Percentiles rank a stretch among this genome's conserved stretches.
phyloP scores from a whole-genome alignment of 225 moss, liverwort and hornwort genomes.

The Pseudoscleropodium purum region DNA sequence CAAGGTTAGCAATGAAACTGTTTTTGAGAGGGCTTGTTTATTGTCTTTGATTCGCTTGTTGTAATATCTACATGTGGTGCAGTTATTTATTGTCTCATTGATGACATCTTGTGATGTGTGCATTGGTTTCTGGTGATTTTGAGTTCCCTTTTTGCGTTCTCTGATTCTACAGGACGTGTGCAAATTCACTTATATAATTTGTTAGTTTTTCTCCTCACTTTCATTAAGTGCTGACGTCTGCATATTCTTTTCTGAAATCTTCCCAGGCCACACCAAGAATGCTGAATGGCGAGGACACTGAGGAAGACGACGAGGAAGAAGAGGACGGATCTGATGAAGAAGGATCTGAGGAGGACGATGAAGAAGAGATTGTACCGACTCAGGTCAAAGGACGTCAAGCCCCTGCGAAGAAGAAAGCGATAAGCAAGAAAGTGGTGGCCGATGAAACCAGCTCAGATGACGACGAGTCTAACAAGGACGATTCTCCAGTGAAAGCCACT shows the following conservation, averaged over 20 bases:
- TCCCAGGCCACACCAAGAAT: conserved; percentile 21
- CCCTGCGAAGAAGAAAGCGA: conserved; percentile 3
- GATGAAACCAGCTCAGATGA: conserved; percentile 23
- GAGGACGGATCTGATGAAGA: conserved; percentile 19
- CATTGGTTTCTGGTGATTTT: neutral
- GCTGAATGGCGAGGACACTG: conserved; percentile 17
- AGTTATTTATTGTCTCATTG: neutral
- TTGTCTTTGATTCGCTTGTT: neutral
- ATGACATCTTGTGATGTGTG: neutral
- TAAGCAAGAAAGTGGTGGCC: conserved; percentile 6
- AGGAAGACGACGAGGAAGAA: conserved; percentile 24
- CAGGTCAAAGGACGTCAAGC: conserved; percentile 10
- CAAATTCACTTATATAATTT: neutral
- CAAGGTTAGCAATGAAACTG: conserved; percentile 8
- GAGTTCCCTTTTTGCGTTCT: neutral
- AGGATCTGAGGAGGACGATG: conserved; percentile 22
- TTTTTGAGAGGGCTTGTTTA: neutral
- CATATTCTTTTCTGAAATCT: neutral
- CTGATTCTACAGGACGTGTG: neutral
- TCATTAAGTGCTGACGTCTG: neutral
- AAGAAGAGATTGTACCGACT: neutral
- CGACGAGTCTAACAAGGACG: conserved; percentile 28
- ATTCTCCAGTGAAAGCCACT: conserved; percentile 7
- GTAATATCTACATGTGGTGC: neutral
- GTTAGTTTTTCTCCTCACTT: neutral